Evolutionary conservation across 805 yeast species (phyloP), one percentile per base, ranked within the genome.

Genomic region (Wickerhamomyces ciferrii): DNA sequence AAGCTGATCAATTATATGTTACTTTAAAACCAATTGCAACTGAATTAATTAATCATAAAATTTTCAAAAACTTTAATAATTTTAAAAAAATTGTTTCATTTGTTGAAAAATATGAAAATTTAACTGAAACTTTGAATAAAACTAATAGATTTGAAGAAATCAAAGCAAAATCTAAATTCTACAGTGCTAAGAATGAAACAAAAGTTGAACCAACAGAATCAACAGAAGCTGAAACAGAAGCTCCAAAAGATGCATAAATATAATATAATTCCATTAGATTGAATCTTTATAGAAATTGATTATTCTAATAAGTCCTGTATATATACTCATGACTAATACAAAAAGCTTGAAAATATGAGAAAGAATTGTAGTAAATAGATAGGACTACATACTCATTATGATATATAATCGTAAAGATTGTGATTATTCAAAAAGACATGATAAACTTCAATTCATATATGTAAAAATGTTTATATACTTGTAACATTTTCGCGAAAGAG

Each of bases 1-100:
- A 53, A 20, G 25, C 57, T 42, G 53, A 57, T 46, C 42, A 43
- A 39, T 37, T 46, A 11, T 66, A 65, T 41, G 34, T 65, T 21
- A 50, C 47, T 32, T 35, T 51, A 21, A 45, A 46, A n/a, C 59
- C 61, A 45, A 50, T 59, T 32, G 55, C 51, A 14, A 46, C 47
- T 39, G 54, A 46, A 38, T 48, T 46, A 11, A 18, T 48, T 18
- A 46, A 21, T 42, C 29, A 39, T 45, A 25, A 15, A 32, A 31
- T 17, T 25, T 29, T n/a, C 31, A 17, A 17, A 38, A 41, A 8
- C 14, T 14, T 42, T 9, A 23, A 36, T 34, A 27, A 19, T 15
- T 29, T 48, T 21, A 11, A 25, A 8, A 15, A 36, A n/a, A 18
- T 46, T 10, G 32, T 34, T 13, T 19, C 44, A 27, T 51, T 48